phyloP scores from a whole-genome alignment of 371 early-diverging fungal genomes.

The Syncephalastrum monosporum region DNA sequence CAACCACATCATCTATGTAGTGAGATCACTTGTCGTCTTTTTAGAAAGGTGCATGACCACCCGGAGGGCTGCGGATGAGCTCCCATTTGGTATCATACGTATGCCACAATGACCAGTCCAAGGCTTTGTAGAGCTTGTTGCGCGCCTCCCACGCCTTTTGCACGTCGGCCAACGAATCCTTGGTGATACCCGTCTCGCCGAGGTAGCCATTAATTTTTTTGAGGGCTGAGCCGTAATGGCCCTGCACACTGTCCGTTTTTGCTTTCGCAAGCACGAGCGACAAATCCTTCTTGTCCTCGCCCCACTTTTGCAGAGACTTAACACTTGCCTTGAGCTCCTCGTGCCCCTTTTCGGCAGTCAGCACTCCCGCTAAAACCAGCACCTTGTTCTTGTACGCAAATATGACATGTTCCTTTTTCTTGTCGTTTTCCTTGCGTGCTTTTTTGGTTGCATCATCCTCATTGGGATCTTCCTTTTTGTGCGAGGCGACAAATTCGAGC shows the following conservation, averaged over 20 bases:
- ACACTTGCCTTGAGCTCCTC: slow-evolving; percentile 35
- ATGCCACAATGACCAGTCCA: slow-evolving; percentile 57
- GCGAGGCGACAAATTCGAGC: slow-evolving; percentile 64
- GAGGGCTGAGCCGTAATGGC: slow-evolving; percentile 63
- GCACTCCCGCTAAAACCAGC: slow-evolving; percentile 46
- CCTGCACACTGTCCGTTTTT: slow-evolving; percentile 51
- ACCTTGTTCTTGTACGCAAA: slow-evolving; percentile 63
- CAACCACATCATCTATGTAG: background rate
- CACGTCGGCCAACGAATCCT: slow-evolving; percentile 40
- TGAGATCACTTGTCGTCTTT: background rate
- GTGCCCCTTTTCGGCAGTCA: slow-evolving; percentile 28
- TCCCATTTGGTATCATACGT: slow-evolving; percentile 57
- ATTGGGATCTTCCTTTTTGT: slow-evolving; percentile 49
- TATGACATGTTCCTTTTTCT: slow-evolving; percentile 64
- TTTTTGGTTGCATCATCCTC: slow-evolving; percentile 58
- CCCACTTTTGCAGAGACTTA: slow-evolving; percentile 49
- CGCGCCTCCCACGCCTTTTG: slow-evolving; percentile 42
- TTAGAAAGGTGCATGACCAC: slow-evolving; percentile 56
- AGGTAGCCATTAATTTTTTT: slow-evolving; percentile 66
- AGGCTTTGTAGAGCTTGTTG: slow-evolving; percentile 39
- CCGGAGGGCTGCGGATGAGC: slow-evolving; percentile 47
- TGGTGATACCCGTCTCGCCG: slow-evolving; percentile 40
- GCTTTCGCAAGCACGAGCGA: slow-evolving; percentile 51
- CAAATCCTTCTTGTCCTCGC: slow-evolving; percentile 44
- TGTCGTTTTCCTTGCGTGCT: slow-evolving; percentile 66